These are phyloP conservation scores for Vaccinium darrowii DNA, from an alignment of 148 eudicot genomes.

Conservation along the genomic window DNA sequence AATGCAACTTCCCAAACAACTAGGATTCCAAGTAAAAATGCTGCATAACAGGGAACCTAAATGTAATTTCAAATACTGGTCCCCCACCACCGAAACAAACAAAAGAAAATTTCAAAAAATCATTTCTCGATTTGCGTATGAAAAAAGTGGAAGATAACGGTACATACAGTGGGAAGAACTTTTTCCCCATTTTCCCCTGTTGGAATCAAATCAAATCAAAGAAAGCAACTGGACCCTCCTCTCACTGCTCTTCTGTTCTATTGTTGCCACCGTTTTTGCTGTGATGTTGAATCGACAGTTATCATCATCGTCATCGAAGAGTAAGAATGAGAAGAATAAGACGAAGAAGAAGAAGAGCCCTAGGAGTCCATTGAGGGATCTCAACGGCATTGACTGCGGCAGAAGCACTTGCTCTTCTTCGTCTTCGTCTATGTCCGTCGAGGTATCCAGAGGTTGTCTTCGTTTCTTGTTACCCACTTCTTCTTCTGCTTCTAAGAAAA, in stretches of 20 bases:
- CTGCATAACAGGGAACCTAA: no score
- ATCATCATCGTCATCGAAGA: background rate
- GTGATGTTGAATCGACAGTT: slow-evolving; percentile 8
- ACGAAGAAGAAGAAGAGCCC: background rate
- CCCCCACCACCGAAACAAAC: no score
- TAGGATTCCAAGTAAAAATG: no score
- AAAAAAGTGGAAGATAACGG: background rate
- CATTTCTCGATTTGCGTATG: background rate
- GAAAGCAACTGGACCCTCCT: background rate
- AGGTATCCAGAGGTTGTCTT: slow-evolving; percentile 14
- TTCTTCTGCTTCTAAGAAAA: background rate
- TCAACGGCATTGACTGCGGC: background rate
- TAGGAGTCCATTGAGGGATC: slow-evolving; percentile 2
- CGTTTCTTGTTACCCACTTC: slow-evolving; percentile 3
- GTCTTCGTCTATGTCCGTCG: slow-evolving; percentile 10
- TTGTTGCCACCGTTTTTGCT: background rate
- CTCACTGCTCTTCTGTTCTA: background rate
- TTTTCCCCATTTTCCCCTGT: background rate
- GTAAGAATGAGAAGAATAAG: background rate
- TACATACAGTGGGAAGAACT: background rate
- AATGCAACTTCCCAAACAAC: no score
- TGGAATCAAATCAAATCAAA: background rate
- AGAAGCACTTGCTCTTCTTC: background rate
- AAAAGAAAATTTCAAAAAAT: no score
- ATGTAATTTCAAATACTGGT: no score